Evolutionary conservation across 139 green algal genomes (phyloP), one percentile per base, ranked within the genome.

Genomic region (Volvox africanus): DNA sequence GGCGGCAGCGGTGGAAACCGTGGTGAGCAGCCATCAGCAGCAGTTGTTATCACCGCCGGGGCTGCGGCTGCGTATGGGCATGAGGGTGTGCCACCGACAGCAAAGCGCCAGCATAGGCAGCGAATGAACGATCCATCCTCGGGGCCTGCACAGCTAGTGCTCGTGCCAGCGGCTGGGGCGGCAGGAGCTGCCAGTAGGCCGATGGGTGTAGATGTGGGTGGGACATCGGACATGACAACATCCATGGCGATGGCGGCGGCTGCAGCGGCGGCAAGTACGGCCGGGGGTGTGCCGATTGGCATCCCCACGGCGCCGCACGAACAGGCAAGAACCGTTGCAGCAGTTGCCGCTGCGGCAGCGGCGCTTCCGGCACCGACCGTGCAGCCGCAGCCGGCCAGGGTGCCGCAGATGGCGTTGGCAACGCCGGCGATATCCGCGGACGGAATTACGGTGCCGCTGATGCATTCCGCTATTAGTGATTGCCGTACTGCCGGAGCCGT

Each of bases 171-270:
- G 24, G 11, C 65, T 24, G 11, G 9, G 65, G 11, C 9, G 44
- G 44, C 44, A 55, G 44, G 44, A 55, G 44, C 44, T 55, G 44
- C 44, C 65, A 16, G 65, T 73, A 73, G 65, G 65, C 11, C 65
- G 65, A 73, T 73, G 21, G 65, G 65, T 12, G 21, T 30, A 30
- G 65, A 73, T 28, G 65, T 28, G 11, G 65, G 21, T 73, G 65
- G 21, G 24, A 28, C 21, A 9, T 28, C 30, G 36, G 78, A 84
- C 37, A 12, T 44, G 13, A 84, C 20, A 22, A 67, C 37, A 22
- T 32, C 78, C 1, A 67, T 84, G 78, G 78, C 78, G 9, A 84
- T 84, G 78, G 78, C 78, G 20, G 78, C 78, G 1, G 78, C 78
- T 12, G 78, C 35, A 24, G 78, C 37, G 6, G 78, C 78, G 1